Base-by-base conservation (phyloP, 164 flowering plant genomes). In the Echeveria elegans region DNA sequence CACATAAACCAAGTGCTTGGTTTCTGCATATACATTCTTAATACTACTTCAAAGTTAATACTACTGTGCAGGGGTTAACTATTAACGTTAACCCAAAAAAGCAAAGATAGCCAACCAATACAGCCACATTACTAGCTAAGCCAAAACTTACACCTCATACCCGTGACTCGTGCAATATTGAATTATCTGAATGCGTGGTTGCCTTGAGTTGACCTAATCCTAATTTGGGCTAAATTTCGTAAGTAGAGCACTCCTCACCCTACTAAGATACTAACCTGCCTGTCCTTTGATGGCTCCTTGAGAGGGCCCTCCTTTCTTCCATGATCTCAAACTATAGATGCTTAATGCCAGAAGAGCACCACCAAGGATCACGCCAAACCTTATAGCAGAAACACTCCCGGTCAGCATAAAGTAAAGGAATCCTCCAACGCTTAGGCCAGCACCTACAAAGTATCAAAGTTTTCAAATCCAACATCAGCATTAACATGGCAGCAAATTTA, bases 341-440 rank as follows among this genome's bases (percentile, higher is more conserved):
- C 97, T 82, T 66, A 94, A 76, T 29, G 89, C 89, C 81, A 94
- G 77, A 41, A 94, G 85, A 45, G 82, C 68, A 63, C 96, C 91
- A 18, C 98, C 98, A 29, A 91, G 88, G 65, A 94, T 84, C 31
- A 91, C 82, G 64, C 98, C 98, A 78, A 91, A 94, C 79, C 97
- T 88, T 59, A 94, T 75, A 66, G 90, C 90, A 72, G 90, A 60
- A 73, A 79, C 68, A 79, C 89, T 89, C 52, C 97, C 97, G 31
- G 91, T 84, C 38, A 89, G 23, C 97, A 94, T 89, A 80, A 94
- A 94, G 70, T 83, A 79, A 31, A 94, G 84, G 76, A 94, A 89
- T 52, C 98, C 97, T 31, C 90, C 88, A 64, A 77, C 34, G 70
- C 84, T 78, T 67, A 94, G 98, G 69, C 85, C 58, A 53, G 73